Percentiles rank a stretch among this genome's conserved stretches.
These are phyloP conservation scores for Lepidium sativum DNA, from an alignment of 345 rosid species.

Conservation along the genomic window DNA sequence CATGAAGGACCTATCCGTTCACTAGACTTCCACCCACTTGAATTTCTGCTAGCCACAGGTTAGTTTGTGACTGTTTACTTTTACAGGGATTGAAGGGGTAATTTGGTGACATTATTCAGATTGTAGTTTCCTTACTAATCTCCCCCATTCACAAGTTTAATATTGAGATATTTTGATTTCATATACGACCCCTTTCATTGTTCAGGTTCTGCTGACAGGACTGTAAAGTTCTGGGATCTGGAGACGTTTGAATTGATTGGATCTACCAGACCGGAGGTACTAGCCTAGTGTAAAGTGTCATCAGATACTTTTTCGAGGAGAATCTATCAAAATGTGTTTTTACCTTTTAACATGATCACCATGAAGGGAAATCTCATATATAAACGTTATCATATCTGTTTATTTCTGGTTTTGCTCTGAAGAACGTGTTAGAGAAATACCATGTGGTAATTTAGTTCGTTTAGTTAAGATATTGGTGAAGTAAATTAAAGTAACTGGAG, in stretches of 20 bases:
- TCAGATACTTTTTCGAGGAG: neutral
- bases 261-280: slow-evolving; percentile 90
- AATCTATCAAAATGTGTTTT: neutral
- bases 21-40: slow-evolving; percentile 92
- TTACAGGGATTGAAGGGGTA: neutral
- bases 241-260: slow-evolving; percentile 97
- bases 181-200: slow-evolving; percentile 3
- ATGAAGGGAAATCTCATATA: neutral
- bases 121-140: neutral
- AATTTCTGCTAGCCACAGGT: slow-evolving; percentile 96
- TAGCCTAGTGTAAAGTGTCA: neutral
- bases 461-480: neutral
- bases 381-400: neutral
- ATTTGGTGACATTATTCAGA: neutral
- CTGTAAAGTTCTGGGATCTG: slow-evolving; percentile 98
- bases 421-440: neutral
- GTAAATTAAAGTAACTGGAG: neutral
- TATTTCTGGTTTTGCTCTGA: neutral
- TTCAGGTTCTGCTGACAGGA: slow-evolving; percentile 95
- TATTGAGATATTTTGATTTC: slow-evolving; percentile 10
- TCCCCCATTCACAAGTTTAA: neutral
- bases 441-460: neutral
- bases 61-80: slow-evolving; percentile 14
- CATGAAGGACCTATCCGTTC: slow-evolving; percentile 84
- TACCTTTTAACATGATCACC: neutral